Base-by-base conservation (phyloP, 2,329 filamentous ascomycete species). In the Fusarium zealandicum region DNA sequence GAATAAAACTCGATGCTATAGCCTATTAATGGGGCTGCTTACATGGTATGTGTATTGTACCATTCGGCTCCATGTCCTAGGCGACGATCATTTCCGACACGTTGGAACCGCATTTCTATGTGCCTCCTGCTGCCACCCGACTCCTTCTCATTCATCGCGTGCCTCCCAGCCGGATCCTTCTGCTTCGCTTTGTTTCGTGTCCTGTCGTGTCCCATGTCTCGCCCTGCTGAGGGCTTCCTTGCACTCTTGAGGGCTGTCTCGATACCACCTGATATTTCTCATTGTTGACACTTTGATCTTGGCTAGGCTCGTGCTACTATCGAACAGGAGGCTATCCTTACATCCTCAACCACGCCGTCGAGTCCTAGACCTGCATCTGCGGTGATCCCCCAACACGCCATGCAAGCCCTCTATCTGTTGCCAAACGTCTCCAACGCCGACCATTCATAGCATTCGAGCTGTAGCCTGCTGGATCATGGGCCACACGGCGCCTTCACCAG, bases 301-400 rank as follows among this genome's bases (percentile, higher is more conserved):
- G 37, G 41, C 17, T 31, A 27, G 20, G 42, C 31, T 42, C 30
- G 42, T 62, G 20, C 32, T 44, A 51, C 48, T 36, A 30, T 13
- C 28, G 10, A 30, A 30, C 28, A 37, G 22, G 18, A 35, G 17
- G 27, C 33, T 39, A 16, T 47, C 36, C 44, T 32, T 30, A 39
- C 25, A 38, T 44, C 49, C 33, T 51, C 40, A 14, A 35, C 55
- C 59, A 60, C 55, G 46, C 46, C 38, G 39, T 53, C 46, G 46
- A 60, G 36, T 53, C 43, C 59, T 51, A 44, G 54, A 62, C 55
- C 37, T 46, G 42, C 59, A 57, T 44, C 39, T 60, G 51, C 43
- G 40, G 59, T 63, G 59, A 50, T 31, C 46, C 55, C 40, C 37
- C 20, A 56, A 46, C 25, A 13, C 44, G 36, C 22, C n/a, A 43